These are phyloP conservation scores for Quillaja saponaria DNA, from an alignment of 306 rosid genomes.

Conservation along the genomic window DNA sequence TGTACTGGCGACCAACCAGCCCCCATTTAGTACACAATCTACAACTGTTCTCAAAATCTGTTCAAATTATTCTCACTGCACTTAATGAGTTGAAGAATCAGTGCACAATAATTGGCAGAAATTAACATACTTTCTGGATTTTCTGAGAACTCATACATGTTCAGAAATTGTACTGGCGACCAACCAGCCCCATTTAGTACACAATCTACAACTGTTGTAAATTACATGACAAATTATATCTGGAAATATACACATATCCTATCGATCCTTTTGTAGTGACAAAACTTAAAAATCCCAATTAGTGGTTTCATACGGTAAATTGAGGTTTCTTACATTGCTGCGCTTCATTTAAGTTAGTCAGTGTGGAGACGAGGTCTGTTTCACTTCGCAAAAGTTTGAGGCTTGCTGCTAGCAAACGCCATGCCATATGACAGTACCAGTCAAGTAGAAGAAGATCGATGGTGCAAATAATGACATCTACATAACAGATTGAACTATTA, in stretches of 20 bases:
- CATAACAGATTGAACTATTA: slow-evolving; percentile 32
- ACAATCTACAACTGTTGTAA: slow-evolving; percentile 26
- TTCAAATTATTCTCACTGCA: too few relatives aligned
- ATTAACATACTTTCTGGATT: slow-evolving; percentile 35
- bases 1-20: slow-evolving; percentile 36
- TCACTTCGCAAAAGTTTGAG: slow-evolving; percentile 66
- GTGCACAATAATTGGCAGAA: slow-evolving; percentile 19
- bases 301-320: too few relatives aligned
- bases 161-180: slow-evolving; percentile 34
- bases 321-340: slow-evolving; percentile 28
- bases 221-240: slow-evolving; percentile 12
- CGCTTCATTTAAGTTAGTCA: slow-evolving; percentile 30
- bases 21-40: slow-evolving; percentile 28
- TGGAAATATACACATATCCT: slow-evolving; percentile 27
- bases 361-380: slow-evolving; percentile 41
- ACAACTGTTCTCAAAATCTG: too few relatives aligned
- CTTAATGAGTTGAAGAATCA: background rate
- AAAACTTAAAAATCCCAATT: slow-evolving; percentile 21
- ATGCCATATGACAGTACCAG: slow-evolving; percentile 83
- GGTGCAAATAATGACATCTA: slow-evolving; percentile 86
- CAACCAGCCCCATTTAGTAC: slow-evolving; percentile 29
- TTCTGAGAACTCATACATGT: slow-evolving; percentile 20
- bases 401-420: slow-evolving; percentile 90
- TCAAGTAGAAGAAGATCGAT: slow-evolving; percentile 93
- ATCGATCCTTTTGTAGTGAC: slow-evolving; percentile 23